Conservation (phyloP, 169 alveolate species). For the Plasmodium gallinaceum region DNA sequence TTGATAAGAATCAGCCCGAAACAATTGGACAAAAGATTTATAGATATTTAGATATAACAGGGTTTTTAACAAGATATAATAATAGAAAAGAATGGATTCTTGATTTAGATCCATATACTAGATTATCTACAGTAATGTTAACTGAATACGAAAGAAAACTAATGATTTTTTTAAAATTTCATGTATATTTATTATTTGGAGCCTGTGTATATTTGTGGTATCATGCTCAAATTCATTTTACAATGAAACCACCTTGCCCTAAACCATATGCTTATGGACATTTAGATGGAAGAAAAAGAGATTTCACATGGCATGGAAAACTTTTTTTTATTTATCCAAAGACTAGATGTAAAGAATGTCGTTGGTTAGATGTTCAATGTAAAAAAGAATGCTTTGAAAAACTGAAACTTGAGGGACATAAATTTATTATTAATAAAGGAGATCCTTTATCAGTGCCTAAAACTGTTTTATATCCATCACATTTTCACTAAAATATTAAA, state of each 20-base stretch:
- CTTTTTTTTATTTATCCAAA: constrained; percentile 86
- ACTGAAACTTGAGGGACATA: constrained; percentile 87
- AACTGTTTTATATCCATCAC: constrained; percentile 85
- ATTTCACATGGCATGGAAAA: constrained; percentile 90
- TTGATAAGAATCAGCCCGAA: constrained; percentile 70
- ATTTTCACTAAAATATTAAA: constrained; percentile 79
- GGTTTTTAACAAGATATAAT: constrained; percentile 82
- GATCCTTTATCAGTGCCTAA: constrained; percentile 88
- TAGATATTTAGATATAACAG: constrained; percentile 84
- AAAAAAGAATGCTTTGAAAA: constrained; percentile 87
- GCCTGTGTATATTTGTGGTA: constrained; percentile 70
- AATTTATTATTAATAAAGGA: constrained; percentile 81
- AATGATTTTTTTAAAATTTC: constrained; percentile 77
- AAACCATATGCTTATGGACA: constrained; percentile 80
- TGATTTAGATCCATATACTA: constrained; percentile 77
- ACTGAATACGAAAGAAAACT: constrained; percentile 83
- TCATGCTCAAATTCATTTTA: constrained; percentile 78
- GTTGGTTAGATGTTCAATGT: constrained; percentile 90
- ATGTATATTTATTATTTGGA: constrained; percentile 74
- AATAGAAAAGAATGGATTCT: constrained; percentile 81
- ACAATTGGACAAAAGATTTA: constrained; percentile 78
- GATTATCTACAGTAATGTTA: constrained; percentile 77
- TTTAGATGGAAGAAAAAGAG: constrained; percentile 84
- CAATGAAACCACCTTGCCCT: constrained; percentile 81
- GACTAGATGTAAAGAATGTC: constrained; percentile 90